These are phyloP conservation scores for Licmophora abbreviata DNA, from an alignment of 108 stramenopile genomes.

Conservation along the genomic window DNA sequence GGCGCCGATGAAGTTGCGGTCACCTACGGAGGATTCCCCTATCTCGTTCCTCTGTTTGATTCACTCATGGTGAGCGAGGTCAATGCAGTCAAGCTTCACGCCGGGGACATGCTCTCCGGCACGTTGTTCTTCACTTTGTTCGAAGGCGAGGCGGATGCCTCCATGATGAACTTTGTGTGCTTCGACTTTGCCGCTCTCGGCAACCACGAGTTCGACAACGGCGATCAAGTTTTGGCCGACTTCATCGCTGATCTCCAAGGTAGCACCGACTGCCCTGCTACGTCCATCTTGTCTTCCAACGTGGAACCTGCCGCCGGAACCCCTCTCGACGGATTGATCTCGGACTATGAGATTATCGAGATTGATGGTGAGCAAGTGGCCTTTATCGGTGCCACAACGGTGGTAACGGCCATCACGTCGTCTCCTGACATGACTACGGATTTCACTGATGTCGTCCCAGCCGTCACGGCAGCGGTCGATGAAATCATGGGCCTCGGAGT, in stretches of 20 bases:
- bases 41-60: constrained; percentile 11
- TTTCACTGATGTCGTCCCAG: constrained; percentile 24
- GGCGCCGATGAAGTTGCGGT: constrained; percentile 6
- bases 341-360: constrained; percentile 10
- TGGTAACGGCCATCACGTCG: constrained; percentile 21
- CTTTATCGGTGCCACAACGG: constrained; percentile 25
- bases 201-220: constrained; percentile 57
- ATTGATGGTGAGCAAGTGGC: constrained; percentile 28
- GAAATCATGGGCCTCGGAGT: constrained; percentile 26
- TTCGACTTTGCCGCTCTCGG: constrained; percentile 41
- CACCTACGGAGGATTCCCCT: constrained; percentile 19
- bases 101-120: constrained; percentile 48
- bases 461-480: constrained; percentile 20
- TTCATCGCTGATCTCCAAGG: constrained; percentile 12
- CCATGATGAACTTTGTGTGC: constrained; percentile 25
- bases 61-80: constrained; percentile 15
- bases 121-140: constrained; percentile 36
- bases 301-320: constrained; percentile 2
- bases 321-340: constrained; percentile 4
- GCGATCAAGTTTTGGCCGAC: constrained; percentile 27
- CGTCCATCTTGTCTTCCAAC: constrained; percentile 18
- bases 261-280: constrained; percentile 2
- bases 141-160: constrained; percentile 31
- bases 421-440: constrained; percentile 31
- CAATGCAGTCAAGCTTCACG: constrained; percentile 46